Evolutionary conservation across 2,329 filamentous ascomycete genomes (phyloP), one percentile per base, ranked within the genome.

Genomic region (Geosmithia putterillii): DNA sequence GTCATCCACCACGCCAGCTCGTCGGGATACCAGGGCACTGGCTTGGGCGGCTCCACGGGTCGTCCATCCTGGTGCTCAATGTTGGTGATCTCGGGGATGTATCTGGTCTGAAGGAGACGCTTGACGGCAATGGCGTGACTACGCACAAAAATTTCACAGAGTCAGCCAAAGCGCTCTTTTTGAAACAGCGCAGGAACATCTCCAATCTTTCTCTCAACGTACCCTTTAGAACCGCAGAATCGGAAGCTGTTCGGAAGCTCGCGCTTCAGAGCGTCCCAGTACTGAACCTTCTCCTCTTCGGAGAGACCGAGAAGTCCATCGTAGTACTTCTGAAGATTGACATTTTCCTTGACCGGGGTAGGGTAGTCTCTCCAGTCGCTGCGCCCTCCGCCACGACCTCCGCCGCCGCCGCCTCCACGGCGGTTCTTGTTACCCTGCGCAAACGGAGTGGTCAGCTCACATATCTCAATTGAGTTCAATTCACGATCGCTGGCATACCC

Each of bases 1-100:
- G 89, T 95, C 88, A 96, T 96, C 63, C 81, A 88, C 84, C 94
- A 98, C 41, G 92, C 92, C 47, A 98, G 79, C 57, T 86, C 79
- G 58, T 96, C 88, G 37, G 92, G 92, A 61, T 95, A 98, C 87
- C 90, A 96, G 25, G 80, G 70, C 45, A 98, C 83, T 1, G 86
- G 76, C 57, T 78, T 73, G 9, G 92, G 92, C 12, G 92, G 79
- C 48, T 89, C 79, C 51, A 96, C 89, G 14, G 74, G 73, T 54
- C 82, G 73, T 55, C 85, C 90, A 63, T 98, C 87, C 57, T 81
- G 78, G 61, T 86, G 77, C 57, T 86, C 76, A 58, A 95, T 92
- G 46, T 81, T 80, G 42, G 79, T 81, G 52, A 98, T 94, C 55
- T 94, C 77, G 42, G 92, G 92, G 50, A 95, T 86, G 60, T 95